phyloP scores from a whole-genome alignment of 2,329 filamentous ascomycete genomes.

The Pseudohalonectria lignicola region DNA sequence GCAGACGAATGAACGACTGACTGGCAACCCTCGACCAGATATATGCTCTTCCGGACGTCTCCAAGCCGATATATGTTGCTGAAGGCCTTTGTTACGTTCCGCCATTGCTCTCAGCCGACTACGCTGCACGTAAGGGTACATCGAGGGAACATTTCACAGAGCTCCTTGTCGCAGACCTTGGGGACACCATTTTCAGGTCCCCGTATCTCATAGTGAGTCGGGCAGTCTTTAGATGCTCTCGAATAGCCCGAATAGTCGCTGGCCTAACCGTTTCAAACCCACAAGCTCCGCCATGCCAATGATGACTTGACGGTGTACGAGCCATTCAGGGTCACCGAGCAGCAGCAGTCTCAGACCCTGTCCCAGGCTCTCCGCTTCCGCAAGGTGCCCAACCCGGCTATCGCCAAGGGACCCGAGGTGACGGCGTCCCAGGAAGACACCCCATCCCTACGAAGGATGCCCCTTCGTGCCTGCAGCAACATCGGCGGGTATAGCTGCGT shows the following conservation, averaged over 20 bases:
- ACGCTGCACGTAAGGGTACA: slow-evolving; percentile 56
- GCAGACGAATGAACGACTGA: not conserved
- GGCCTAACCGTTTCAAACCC: slow-evolving; percentile 4
- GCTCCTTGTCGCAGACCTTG: slow-evolving; percentile 74
- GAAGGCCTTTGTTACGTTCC: slow-evolving; percentile 72
- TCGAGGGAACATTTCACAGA: slow-evolving; percentile 67
- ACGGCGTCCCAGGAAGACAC: slow-evolving; percentile 30
- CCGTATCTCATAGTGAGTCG: slow-evolving; percentile 74
- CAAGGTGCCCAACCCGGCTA: slow-evolving; percentile 58
- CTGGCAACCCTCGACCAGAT: slow-evolving; percentile 37
- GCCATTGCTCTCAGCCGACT: slow-evolving; percentile 62
- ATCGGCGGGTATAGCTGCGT: slow-evolving; percentile 72
- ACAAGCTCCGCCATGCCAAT: slow-evolving; percentile 61
- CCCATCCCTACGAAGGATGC: slow-evolving; percentile 29
- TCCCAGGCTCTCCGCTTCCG: slow-evolving; percentile 58
- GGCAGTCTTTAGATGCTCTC: too few relatives aligned
- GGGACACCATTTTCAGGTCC: slow-evolving; percentile 56
- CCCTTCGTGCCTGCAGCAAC: slow-evolving; percentile 48
- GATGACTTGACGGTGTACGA: slow-evolving; percentile 85
- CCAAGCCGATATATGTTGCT: slow-evolving; percentile 59
- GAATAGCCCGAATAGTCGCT: too few relatives aligned
- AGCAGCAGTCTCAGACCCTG: slow-evolving; percentile 28
- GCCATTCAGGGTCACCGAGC: slow-evolving; percentile 45
- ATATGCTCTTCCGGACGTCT: slow-evolving; percentile 65
- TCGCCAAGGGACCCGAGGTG: slow-evolving; percentile 47